Percentiles rank a stretch among this genome's conserved stretches.
Evolutionary conservation across 2,329 filamentous ascomycete species (phyloP).

Genomic region (Penicillium sp.): DNA sequence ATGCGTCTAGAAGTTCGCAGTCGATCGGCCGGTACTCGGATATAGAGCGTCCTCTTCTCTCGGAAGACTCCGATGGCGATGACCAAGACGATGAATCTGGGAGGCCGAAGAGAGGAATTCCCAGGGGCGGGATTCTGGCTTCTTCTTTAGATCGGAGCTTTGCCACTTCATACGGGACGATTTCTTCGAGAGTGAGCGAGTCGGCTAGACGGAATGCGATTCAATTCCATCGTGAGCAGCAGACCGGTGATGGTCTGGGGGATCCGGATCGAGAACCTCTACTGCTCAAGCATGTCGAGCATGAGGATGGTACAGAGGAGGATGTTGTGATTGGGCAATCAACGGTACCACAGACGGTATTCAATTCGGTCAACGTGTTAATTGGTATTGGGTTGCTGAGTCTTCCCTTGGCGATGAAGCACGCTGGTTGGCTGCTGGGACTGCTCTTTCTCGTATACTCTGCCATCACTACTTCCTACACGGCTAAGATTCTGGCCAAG

Average conservation of each 20-base stretch:
- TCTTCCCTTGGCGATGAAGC: slow-evolving; percentile 83
- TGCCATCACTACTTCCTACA: slow-evolving; percentile 80
- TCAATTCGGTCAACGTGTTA: slow-evolving; percentile 93
- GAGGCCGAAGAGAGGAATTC: slow-evolving; percentile 22
- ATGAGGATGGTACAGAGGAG: slow-evolving; percentile 80
- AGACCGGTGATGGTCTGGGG: slow-evolving; percentile 48
- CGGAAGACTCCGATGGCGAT: slow-evolving; percentile 34
- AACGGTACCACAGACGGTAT: slow-evolving; percentile 92
- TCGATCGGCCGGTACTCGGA: slow-evolving; percentile 35
- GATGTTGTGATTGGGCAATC: slow-evolving; percentile 88
- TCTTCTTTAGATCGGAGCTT: slow-evolving; percentile 75
- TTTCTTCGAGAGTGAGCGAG: slow-evolving; percentile 61
- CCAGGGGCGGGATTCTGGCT: slow-evolving; percentile 25
- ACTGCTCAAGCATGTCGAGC: slow-evolving; percentile 85
- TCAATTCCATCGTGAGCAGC: slow-evolving; percentile 57
- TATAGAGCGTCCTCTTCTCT: slow-evolving; percentile 33
- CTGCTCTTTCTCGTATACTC: slow-evolving; percentile 74
- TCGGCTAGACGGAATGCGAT: slow-evolving; percentile 62
- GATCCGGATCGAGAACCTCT: slow-evolving; percentile 72
- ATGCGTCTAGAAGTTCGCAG: slow-evolving; percentile 24
- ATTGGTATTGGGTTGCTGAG: slow-evolving; percentile 90
- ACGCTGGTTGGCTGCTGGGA: slow-evolving; percentile 87
- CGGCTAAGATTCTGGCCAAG: slow-evolving; percentile 80
- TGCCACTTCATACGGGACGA: slow-evolving; percentile 64
- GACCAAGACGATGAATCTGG: slow-evolving; percentile 20